phyloP scores from a whole-genome alignment of 2,329 filamentous ascomycete genomes.

The Fragosphaeria purpurea region DNA sequence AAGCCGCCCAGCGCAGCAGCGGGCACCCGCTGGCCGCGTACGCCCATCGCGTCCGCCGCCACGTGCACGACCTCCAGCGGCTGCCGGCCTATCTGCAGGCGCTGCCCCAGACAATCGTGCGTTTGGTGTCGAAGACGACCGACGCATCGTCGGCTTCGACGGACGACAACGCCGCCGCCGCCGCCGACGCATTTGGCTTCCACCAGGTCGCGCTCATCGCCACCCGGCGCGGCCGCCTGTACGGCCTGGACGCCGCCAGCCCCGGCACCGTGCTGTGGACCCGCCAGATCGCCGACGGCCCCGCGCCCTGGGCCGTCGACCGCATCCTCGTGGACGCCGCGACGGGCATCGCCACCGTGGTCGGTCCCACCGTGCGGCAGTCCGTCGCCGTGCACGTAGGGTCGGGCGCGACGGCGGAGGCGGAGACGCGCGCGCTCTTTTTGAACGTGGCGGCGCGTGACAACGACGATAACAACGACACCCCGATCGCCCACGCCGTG shows the following conservation, averaged over 20 bases:
- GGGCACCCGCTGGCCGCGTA: constrained; percentile 75
- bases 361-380: constrained; percentile 48
- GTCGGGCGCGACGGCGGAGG: constrained; percentile 41
- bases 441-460: constrained; percentile 30
- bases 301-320: constrained; percentile 52
- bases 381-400: constrained; percentile 45
- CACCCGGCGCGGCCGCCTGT: constrained; percentile 67
- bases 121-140: too few relatives aligned
- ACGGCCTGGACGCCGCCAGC: constrained; percentile 68
- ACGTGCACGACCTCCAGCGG: constrained; percentile 65
- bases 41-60: constrained; percentile 73
- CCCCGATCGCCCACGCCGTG: constrained; percentile 33
- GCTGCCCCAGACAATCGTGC: constrained; percentile 55
- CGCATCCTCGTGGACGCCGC: constrained; percentile 54
- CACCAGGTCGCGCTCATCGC: constrained; percentile 75
- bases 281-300: constrained; percentile 49
- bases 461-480: constrained; percentile 21
- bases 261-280: constrained; percentile 70
- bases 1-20: constrained; percentile 58
- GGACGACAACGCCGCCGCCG: constrained; percentile 27
- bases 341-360: constrained; percentile 45
- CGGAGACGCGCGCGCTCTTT: neutral
- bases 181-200: constrained; percentile 59
- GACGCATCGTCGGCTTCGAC: too few relatives aligned
- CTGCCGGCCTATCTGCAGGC: constrained; percentile 63